Evolutionary conservation across 495 filamentous ascomycete genomes (phyloP).

Genomic region (Trichoderma virens): DNA sequence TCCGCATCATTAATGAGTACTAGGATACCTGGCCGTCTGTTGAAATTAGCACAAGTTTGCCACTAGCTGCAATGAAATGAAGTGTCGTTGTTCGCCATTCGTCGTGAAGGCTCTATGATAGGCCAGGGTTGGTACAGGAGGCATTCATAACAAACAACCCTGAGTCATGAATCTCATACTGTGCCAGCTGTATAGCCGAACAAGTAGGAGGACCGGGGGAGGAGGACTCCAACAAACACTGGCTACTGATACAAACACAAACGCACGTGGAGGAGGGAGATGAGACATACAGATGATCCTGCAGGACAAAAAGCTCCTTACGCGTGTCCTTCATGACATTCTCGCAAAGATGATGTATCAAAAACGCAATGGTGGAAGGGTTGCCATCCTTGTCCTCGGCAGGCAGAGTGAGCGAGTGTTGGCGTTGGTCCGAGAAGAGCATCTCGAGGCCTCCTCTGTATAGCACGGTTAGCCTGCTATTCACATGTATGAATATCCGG

Average conservation of each 20-base stretch:
- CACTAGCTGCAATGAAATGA: background rate
- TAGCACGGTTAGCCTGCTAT: background rate
- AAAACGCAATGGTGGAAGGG: slow-evolving; percentile 61
- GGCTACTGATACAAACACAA: background rate
- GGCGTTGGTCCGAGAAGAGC: slow-evolving; percentile 76
- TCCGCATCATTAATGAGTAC: slow-evolving; percentile 97
- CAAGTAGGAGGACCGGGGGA: background rate
- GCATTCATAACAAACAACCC: background rate
- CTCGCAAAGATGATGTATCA: slow-evolving; percentile 73
- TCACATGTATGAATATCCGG: slow-evolving; percentile 12
- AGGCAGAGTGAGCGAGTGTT: slow-evolving; percentile 62
- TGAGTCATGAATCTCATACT: background rate
- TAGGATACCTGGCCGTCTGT: slow-evolving; percentile 89
- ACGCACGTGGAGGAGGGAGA: background rate
- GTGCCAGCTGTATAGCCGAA: background rate
- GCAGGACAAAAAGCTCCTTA: slow-evolving; percentile 82
- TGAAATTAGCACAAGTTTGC: background rate
- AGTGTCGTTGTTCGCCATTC: background rate
- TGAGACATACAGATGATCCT: slow-evolving; percentile 70
- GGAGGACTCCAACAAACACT: background rate
- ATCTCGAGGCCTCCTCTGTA: slow-evolving; percentile 88
- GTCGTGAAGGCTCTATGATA: background rate
- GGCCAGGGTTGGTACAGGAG: background rate
- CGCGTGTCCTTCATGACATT: slow-evolving; percentile 79
- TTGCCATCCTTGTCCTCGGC: slow-evolving; percentile 47